These are phyloP conservation scores for Solanum hybrid DNA, from an alignment of 305 asterid genomes.

Conservation along the genomic window DNA sequence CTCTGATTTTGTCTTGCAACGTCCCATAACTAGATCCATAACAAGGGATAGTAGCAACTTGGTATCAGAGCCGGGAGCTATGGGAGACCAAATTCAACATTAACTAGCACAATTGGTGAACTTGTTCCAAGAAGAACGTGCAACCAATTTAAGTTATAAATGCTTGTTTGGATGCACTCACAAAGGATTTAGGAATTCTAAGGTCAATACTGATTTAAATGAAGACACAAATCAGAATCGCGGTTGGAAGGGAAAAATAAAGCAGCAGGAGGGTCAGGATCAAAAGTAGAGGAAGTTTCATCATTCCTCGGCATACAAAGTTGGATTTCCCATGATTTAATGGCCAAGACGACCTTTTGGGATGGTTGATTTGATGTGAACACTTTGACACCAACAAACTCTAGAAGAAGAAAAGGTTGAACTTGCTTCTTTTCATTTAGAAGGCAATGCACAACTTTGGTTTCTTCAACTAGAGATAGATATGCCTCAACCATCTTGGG, in stretches of 20 bases:
- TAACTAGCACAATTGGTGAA: background rate
- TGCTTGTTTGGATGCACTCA: background rate
- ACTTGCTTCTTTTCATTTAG: background rate
- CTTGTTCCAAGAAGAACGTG: background rate
- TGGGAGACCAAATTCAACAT: background rate
- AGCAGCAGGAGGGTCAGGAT: background rate
- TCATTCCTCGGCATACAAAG: background rate
- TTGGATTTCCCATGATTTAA: background rate
- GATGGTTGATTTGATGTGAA: background rate
- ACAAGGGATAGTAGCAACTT: background rate
- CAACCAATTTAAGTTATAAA: background rate
- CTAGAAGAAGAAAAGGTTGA: background rate
- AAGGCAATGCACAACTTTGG: background rate
- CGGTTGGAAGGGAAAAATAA: background rate
- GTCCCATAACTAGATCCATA: background rate
- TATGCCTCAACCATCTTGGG: background rate
- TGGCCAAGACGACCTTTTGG: background rate
- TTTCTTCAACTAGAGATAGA: background rate
- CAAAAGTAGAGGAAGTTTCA: background rate
- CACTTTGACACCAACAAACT: background rate
- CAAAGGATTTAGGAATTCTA: background rate
- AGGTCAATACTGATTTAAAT: background rate
- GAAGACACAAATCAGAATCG: background rate
- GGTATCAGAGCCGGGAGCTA: background rate
- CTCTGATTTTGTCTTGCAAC: background rate